phyloP scores from a whole-genome alignment of 116 monocot genomes.

The Posidonia oceanica region DNA sequence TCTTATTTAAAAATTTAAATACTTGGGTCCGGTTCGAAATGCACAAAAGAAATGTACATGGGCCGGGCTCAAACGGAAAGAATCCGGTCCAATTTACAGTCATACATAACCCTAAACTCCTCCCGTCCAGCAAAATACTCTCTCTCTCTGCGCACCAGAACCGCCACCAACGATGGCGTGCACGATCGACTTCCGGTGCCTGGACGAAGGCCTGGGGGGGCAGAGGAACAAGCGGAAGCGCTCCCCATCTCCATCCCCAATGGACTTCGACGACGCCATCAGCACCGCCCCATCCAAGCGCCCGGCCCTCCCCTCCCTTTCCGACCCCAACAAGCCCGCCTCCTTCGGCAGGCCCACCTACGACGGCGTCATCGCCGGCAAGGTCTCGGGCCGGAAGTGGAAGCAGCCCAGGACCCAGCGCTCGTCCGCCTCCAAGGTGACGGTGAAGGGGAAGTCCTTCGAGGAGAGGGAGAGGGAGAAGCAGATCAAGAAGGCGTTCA shows the following conservation, averaged over 20 bases:
- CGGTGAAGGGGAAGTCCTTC: conserved; percentile 5
- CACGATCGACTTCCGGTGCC: conserved; percentile 73
- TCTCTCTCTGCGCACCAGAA: no score
- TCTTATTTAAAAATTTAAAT: no score
- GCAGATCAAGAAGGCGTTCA: conserved; percentile 17
- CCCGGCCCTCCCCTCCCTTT: conserved; percentile 8
- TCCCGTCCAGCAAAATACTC: no score
- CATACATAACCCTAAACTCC: no score
- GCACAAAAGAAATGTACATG: no score
- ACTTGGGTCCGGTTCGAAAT: no score
- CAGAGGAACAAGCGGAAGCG: conserved; percentile 72
- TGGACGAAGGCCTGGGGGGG: conserved; percentile 91
- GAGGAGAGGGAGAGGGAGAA: conserved; percentile 14
- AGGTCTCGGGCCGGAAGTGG: conserved; percentile 83
- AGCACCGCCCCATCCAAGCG: conserved; percentile 22
- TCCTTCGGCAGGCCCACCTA: conserved; percentile 54
- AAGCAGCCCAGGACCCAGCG: conserved; percentile 69
- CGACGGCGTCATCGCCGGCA: conserved; percentile 81
- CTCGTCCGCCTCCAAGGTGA: conserved; percentile 46
- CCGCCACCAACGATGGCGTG: conserved; percentile 50
- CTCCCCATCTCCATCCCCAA: conserved; percentile 5
- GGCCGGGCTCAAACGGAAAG: no score
- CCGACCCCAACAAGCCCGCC: conserved; percentile 11
- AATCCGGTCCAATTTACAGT: no score
- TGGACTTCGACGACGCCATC: conserved; percentile 32